Conservation (phyloP, 2,329 filamentous ascomycete genomes). For the Trichophyton schoenleinii region DNA sequence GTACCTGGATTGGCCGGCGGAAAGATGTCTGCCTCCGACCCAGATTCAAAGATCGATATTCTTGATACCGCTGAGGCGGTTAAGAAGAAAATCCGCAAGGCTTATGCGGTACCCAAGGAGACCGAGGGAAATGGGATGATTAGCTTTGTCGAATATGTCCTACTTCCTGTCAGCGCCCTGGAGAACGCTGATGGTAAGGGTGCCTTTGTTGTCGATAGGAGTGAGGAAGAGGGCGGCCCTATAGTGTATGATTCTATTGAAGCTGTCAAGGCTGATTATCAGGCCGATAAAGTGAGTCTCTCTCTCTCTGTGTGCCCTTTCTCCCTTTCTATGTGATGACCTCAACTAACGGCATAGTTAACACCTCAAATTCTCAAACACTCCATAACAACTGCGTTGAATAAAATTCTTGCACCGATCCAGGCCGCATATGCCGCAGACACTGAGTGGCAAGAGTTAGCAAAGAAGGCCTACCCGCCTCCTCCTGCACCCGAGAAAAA, state of each 20-base stretch:
- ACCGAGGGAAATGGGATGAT: conserved; percentile 79
- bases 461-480: conserved; percentile 69
- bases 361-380: conserved; percentile 80
- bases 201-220: conserved; percentile 56
- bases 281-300: conserved; percentile 55
- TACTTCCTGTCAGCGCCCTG: conserved; percentile 64
- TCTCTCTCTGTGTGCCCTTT: not conserved
- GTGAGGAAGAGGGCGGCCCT: conserved; percentile 54
- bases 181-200: conserved; percentile 36
- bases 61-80: conserved; percentile 65
- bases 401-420: conserved; percentile 64
- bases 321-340: not conserved
- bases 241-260: conserved; percentile 67
- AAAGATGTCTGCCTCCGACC: conserved; percentile 73
- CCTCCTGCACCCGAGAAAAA: conserved; percentile 53
- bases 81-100: conserved; percentile 74
- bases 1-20: conserved; percentile 69
- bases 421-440: conserved; percentile 57
- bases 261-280: conserved; percentile 68
- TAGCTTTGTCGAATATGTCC: conserved; percentile 72
- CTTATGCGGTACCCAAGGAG: conserved; percentile 60
- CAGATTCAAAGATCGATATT: conserved; percentile 67
- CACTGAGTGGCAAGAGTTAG: conserved; percentile 67
- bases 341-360: conserved; percentile 36
- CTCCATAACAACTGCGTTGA: conserved; percentile 63